Evolutionary conservation across 2,329 filamentous ascomycete genomes (phyloP), one percentile per base, ranked within the genome.

Genomic region (Arthrobotrys sinensis): DNA sequence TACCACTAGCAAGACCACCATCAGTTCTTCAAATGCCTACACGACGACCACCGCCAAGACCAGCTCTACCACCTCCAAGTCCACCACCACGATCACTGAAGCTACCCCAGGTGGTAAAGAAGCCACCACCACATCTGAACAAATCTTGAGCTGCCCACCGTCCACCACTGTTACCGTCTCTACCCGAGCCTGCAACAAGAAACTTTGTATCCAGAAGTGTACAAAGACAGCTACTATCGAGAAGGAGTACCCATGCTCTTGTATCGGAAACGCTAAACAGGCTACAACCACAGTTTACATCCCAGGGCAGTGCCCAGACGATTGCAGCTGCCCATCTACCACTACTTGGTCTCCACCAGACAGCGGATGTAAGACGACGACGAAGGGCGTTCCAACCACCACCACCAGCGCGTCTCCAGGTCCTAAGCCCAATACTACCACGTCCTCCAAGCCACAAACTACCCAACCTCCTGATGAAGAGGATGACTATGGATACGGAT

Each of bases 201-300:
- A 14, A 11, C 55, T 60, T 19, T 60, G 55, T 4, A n/a, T 60
- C 1, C 1, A 60, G 3, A 60, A 60, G 36, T 60, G 55, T 34
- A 60, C 36, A 28, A 28, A 5, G 16, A 60, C 55, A n/a, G 55
- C 55, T 4, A 28, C 19, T 1, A 28, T 28, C 3, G 11, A 21
- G 34, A 60, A 36, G 19, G 12, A 43, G 12, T 60, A 60, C 32
- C 28, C 28, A 28, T 67, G 63, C 24, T 40, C 45, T n/a, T 67
- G 63, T 55, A 67, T 67, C 21, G 63, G 63, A 45, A 40, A 50
- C 16, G 0, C 16, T 14, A 45, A 67, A 11, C 63, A 67, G 14
- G 48, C 43, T 12, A 67, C 48, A 5, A 28, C 21, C 7, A 67
- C 63, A 2, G 36, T 62, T 70, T 70, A 70, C 43, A n/a, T 62